Percentiles rank a stretch among this genome's conserved stretches.
Conservation (phyloP, 1,284 basidiomycete species). For the Meira miltonrushii region DNA sequence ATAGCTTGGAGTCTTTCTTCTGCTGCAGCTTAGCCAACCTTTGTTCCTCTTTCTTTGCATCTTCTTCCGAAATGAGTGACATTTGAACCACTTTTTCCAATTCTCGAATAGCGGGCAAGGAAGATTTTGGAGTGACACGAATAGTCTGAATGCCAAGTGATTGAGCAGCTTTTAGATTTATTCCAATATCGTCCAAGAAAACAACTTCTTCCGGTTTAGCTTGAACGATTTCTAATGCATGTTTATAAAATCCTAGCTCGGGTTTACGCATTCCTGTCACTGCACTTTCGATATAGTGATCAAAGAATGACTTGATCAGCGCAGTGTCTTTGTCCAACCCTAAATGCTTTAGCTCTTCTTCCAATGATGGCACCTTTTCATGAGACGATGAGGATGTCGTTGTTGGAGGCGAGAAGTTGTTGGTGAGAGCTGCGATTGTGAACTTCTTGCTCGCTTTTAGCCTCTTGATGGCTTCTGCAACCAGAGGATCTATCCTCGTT, state of each 20-base stretch:
- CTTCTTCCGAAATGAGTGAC: conserved; percentile 1
- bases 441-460: conserved; percentile 39
- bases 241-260: conserved; percentile 49
- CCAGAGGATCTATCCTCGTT: conserved; percentile 33
- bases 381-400: conserved; percentile 15
- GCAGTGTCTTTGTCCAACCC: conserved; percentile 25
- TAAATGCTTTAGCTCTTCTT: conserved; percentile 38
- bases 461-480: conserved; percentile 40
- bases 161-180: conserved; percentile 50
- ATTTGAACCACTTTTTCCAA: conserved; percentile 5
- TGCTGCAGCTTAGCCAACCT: neutral
- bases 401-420: conserved; percentile 50
- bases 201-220: conserved; percentile 44
- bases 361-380: conserved; percentile 21
- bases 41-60: neutral
- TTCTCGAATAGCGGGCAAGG: conserved; percentile 7
- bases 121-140: conserved; percentile 26
- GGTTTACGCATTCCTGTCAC: conserved; percentile 52
- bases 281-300: conserved; percentile 51
- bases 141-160: conserved; percentile 52
- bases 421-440: conserved; percentile 52
- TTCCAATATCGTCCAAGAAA: conserved; percentile 53
- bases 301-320: conserved; percentile 43
- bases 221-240: conserved; percentile 46
- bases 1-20: too few relatives aligned